Base-by-base conservation (phyloP, 169 alveolate species). In the Cryptosporidium sp. region DNA sequence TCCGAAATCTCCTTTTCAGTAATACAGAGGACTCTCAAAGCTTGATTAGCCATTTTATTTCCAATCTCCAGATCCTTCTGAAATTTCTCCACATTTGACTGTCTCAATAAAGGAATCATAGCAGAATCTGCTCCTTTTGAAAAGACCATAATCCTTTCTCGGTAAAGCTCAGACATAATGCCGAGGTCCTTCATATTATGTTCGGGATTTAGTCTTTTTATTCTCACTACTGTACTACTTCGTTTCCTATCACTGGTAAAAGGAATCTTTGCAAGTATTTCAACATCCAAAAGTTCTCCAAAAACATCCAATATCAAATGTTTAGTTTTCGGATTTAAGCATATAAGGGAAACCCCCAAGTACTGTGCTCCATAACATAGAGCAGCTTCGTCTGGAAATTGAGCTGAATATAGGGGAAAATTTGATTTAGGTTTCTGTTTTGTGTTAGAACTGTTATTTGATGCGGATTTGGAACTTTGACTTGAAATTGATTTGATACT, bases 81-180 rank as follows among this genome's bases (percentile, higher is more conserved):
- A 5, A 94, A 93, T n/a, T 91, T 60, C 0, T 70, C 91, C 2
- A 44, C 0, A 61, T 93, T 97, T 61, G 92, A 62, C 8, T 91
- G 93, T 0, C 86, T 85, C 45, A 96, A 85, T 45, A 94, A 92
- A 29, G 94, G 94, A 48, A 95, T 8, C 95, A 97, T 96, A 4
- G 95, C 96, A 23, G 97, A 92, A 87, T 97, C 99, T 44, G 99
- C 98, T 10, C 99, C 99, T 89, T 98, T 97, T 39, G 96, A 92
- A 85, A 94, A 94, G 21, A 96, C 91, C 70, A 93, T 91, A 18
- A 94, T 91, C 72, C 56, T 37, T 42, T 70, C 58, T 65, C 65
- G 6, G 45, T 53, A 69, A 39, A 84, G 75, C 52, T 71, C 65
- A 45, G 85, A 75, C 44, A 58, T 14, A 29, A n/a, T n/a, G 29